These are phyloP conservation scores for Alectoria sarmentosa DNA, from an alignment of 495 filamentous ascomycete genomes.

Conservation along the genomic window DNA sequence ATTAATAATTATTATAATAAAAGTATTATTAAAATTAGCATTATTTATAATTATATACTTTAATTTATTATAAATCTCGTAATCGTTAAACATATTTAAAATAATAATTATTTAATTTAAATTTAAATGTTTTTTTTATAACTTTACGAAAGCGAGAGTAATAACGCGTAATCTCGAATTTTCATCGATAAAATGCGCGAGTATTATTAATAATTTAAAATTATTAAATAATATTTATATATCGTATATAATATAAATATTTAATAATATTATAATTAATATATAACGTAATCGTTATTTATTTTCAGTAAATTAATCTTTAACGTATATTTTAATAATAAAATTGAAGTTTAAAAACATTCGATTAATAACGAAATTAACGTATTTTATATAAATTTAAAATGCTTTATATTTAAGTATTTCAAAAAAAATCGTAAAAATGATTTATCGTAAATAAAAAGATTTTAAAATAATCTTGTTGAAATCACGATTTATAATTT, in stretches of 20 bases:
- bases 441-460: background rate
- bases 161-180: background rate
- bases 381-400: too few species aligned
- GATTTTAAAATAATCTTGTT: background rate
- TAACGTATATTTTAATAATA: background rate
- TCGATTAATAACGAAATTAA: too few species aligned
- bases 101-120: background rate
- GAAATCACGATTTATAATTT: background rate
- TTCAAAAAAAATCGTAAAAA: too few species aligned
- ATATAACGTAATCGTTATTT: background rate
- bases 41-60: background rate
- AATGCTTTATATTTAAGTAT: too few species aligned
- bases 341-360: background rate
- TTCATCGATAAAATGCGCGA: background rate
- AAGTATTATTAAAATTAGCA: background rate
- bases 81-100: background rate
- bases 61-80: background rate
- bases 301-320: background rate
- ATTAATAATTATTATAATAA: background rate
- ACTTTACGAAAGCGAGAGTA: background rate
- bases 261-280: background rate
- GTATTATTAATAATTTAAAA: background rate
- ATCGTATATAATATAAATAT: constrained; percentile 6
- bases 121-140: background rate
- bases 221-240: constrained; percentile 1